A percentile compares a stretch with the other conserved stretches of the same genome.
Conservation (phyloP, 768 basidiomycete genomes). For the Tubosaeta sp. region DNA sequence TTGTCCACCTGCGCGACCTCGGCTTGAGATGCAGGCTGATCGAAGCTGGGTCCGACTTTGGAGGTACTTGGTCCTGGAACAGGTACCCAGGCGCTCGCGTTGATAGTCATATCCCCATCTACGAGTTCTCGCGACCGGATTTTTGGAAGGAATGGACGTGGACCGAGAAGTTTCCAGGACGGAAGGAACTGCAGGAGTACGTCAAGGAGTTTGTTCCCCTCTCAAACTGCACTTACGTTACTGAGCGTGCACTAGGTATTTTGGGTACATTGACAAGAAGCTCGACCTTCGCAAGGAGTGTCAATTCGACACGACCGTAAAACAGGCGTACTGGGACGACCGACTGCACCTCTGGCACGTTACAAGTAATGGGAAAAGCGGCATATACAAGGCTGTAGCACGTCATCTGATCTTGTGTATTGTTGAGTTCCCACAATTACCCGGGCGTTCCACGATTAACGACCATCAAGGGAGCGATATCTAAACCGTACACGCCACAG, state of each 20-base stretch:
- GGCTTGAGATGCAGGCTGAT: constrained; percentile 9
- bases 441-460: neutral
- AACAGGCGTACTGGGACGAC: constrained; percentile 11
- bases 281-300: constrained; percentile 14
- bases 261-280: constrained; percentile 11
- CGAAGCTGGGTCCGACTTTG: neutral
- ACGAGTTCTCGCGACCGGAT: too few relatives aligned
- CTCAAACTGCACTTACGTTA: neutral
- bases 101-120: neutral
- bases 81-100: constrained; percentile 8
- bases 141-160: too few relatives aligned
- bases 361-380: constrained; percentile 4
- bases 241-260: constrained; percentile 3
- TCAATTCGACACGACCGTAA: constrained; percentile 9
- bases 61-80: constrained; percentile 8
- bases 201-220: neutral
- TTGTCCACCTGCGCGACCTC: constrained; percentile 5
- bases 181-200: constrained; percentile 10
- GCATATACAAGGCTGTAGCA: constrained; percentile 7
- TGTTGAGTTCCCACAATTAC: neutral
- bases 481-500: constrained; percentile 9
- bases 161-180: constrained; percentile 7
- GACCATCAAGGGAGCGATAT: constrained; percentile 1
- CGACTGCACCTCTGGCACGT: neutral
- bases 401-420: constrained; percentile 13